A percentile compares a stretch with the other conserved stretches of the same genome.
Conservation (phyloP, 2,329 filamentous ascomycete genomes). For the Trichoderma guizhouense region DNA sequence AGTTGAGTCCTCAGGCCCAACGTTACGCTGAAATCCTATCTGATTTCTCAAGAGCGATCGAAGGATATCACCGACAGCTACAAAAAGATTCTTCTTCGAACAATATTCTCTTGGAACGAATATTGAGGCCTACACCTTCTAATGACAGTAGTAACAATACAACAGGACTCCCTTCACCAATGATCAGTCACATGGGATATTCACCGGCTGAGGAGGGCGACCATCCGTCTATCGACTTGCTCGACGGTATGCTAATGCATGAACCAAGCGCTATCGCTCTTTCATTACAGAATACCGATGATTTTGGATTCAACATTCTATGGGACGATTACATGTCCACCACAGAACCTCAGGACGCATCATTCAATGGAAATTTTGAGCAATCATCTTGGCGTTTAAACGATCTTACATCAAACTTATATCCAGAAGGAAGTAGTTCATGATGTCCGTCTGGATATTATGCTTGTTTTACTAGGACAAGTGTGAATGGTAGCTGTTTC, state of each 20-base stretch:
- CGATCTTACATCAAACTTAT: not conserved
- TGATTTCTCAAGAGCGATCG: not conserved
- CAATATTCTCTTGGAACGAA: not conserved
- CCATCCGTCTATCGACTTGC: not conserved
- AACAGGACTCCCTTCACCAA: not conserved
- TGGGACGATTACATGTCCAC: not conserved
- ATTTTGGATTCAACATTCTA: not conserved
- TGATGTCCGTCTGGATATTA: not conserved
- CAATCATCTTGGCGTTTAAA: not conserved
- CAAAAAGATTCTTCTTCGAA: not conserved
- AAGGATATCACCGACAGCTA: not conserved
- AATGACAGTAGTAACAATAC: not conserved
- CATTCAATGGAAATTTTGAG: not conserved
- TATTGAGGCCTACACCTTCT: not conserved
- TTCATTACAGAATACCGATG: not conserved
- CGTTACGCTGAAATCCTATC: not conserved
- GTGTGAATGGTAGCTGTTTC: not conserved
- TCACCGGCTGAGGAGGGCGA: not conserved
- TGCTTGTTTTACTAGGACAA: not conserved
- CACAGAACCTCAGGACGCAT: not conserved
- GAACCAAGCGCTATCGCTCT: not conserved
- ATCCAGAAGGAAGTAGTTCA: not conserved
- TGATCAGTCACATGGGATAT: not conserved
- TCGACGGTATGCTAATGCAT: not conserved
- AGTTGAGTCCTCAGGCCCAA: not conserved